phyloP scores from a whole-genome alignment of 2,329 filamentous ascomycete genomes.

The Plenodomus tracheiphilus region DNA sequence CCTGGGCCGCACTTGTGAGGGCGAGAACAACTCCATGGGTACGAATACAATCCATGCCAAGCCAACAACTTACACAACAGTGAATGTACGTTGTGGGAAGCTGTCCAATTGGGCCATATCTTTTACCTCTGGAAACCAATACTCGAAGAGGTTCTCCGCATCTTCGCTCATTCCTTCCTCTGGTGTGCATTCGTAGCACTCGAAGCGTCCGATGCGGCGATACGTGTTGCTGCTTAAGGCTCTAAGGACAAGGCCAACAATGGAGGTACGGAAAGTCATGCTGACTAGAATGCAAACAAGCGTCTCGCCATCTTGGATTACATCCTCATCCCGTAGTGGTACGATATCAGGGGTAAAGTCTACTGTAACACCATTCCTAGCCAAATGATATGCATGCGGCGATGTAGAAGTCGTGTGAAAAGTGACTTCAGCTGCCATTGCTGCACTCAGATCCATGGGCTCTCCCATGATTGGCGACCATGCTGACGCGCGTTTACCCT shows the following conservation, averaged over 20 bases:
- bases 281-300: slow-evolving; percentile 39
- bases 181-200: slow-evolving; percentile 40
- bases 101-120: slow-evolving; percentile 43
- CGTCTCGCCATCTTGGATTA: slow-evolving; percentile 31
- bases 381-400: slow-evolving; percentile 24
- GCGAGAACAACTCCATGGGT: background rate
- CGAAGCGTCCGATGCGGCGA: slow-evolving; percentile 40
- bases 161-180: slow-evolving; percentile 40
- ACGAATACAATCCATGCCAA: background rate
- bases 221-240: slow-evolving; percentile 23
- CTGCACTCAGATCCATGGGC: slow-evolving; percentile 33
- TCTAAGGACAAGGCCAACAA: slow-evolving; percentile 40
- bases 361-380: slow-evolving; percentile 32
- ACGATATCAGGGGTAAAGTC: slow-evolving; percentile 40
- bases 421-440: slow-evolving; percentile 39
- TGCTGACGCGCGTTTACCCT: slow-evolving; percentile 20
- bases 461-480: slow-evolving; percentile 40
- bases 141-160: slow-evolving; percentile 38
- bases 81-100: slow-evolving; percentile 33
- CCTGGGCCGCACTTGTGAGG: background rate
- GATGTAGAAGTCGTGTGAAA: slow-evolving; percentile 17
- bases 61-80: slow-evolving; percentile 23
- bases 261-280: slow-evolving; percentile 43
- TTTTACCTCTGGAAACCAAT: slow-evolving; percentile 43
- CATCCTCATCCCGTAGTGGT: slow-evolving; percentile 31